phyloP scores from a whole-genome alignment of 75 land plant species.

The Cryptomeria japonica region DNA sequence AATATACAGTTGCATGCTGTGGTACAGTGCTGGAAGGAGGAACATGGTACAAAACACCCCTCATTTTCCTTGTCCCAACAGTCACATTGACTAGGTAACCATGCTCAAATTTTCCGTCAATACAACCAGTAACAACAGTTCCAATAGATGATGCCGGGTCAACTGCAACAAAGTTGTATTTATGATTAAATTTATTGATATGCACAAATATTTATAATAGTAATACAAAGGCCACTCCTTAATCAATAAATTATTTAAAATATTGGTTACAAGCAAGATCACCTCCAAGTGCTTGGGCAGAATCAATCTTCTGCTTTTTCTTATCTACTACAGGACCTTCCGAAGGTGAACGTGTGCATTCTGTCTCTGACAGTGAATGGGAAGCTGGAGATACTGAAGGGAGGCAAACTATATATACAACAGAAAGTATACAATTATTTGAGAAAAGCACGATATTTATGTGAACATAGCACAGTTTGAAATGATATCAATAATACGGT shows the following conservation, averaged over 20 bases:
- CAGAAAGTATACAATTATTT: neutral
- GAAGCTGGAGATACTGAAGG: conserved; percentile 8
- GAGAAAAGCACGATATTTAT: neutral
- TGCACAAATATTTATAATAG: neutral
- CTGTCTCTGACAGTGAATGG: neutral
- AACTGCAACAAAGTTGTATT: conserved; percentile 18
- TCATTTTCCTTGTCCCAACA: conserved; percentile 54
- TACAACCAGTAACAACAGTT: conserved; percentile 42
- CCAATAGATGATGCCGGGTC: conserved; percentile 32
- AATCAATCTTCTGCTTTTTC: conserved; percentile 12
- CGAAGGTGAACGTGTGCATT: neutral
- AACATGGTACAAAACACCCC: conserved; percentile 73
- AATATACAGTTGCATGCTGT: conserved; percentile 23
- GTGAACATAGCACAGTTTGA: neutral
- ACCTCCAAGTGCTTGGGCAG: conserved; percentile 15
- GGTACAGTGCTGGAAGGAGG: conserved; percentile 22
- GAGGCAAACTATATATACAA: conserved; percentile 7
- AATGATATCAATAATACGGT: neutral
- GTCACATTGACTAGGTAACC: conserved; percentile 74
- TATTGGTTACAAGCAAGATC: neutral
- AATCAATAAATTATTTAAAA: neutral
- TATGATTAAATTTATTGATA: conserved; percentile 8
- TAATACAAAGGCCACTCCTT: neutral
- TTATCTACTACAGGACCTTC: neutral
- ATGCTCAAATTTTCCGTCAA: conserved; percentile 80